Evolutionary conservation across 169 alveolate species (phyloP), one percentile per base, ranked within the genome.

Genomic region (Plasmodium gallinaceum): DNA sequence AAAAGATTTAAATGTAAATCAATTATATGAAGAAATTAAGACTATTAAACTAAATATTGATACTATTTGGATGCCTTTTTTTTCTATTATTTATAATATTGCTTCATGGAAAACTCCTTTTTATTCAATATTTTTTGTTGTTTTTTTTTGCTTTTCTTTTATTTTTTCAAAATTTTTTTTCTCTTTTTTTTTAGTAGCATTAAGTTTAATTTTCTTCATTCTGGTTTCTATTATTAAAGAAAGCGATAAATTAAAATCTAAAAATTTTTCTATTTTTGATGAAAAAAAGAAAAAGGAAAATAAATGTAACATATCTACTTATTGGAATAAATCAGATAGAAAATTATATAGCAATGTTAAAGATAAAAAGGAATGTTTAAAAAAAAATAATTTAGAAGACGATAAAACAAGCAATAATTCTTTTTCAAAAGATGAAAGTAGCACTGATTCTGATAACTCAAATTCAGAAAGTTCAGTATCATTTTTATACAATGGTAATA

Each of bases 91-190:
- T 7, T 85, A 60, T 52, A 85, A 85, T 72, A 69, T 85, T 51
- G 65, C 87, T 32, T 69, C 92, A 20, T 85, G 92, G 92, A 69
- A 58, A 70, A 70, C 85, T 32, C 92, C 92, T 12, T 43, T 85
- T 22, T 85, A 85, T 85, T 85, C 92, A 2, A n/a, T 70, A 54
- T 85, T 85, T 62, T 85, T 85, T 85, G 68, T 85, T 26, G 22
- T 26, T 24, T 85, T 70, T 51, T 85, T 85, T 24, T 69, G 42
- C 24, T 61, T 85, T n/a, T 85, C 92, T 20, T 71, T 85, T 58
- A 42, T 85, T 32, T 85, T 58, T 45, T 60, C 74, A 48, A 85
- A 85, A 85, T 70, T 70, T 45, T 85, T 85, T 60, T n/a, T 85
- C 37, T 85, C 92, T 18, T 85, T 85, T 70, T 71, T 85, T 46